phyloP scores from a whole-genome alignment of 2,329 filamentous ascomycete genomes.

The Talaromyces sp. region DNA sequence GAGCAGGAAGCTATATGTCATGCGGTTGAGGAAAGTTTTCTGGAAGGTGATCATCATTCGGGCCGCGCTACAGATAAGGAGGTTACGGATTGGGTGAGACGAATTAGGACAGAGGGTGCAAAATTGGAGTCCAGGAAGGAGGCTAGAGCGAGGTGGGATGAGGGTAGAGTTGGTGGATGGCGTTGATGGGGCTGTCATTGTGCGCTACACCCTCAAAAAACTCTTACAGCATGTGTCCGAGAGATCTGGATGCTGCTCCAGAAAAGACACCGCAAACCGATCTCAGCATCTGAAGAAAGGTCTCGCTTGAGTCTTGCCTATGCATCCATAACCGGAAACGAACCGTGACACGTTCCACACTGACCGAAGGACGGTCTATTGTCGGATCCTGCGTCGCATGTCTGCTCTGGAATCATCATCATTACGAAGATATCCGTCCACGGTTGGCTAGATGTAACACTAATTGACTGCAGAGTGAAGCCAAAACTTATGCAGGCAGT shows the following conservation, averaged over 20 bases:
- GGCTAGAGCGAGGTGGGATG: conserved; percentile 90
- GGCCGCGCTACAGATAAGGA: conserved; percentile 72
- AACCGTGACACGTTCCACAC: too few relatives aligned
- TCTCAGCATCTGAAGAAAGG: not conserved
- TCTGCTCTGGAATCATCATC: not conserved
- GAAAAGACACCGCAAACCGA: not conserved
- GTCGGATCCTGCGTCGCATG: not conserved
- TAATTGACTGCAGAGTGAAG: not conserved
- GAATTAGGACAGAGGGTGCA: conserved; percentile 77
- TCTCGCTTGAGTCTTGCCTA: not conserved
- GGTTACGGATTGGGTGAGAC: conserved; percentile 76
- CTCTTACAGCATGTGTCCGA: too few relatives aligned
- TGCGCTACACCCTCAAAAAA: too few relatives aligned
- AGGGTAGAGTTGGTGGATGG: conserved; percentile 93
- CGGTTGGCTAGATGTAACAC: not conserved
- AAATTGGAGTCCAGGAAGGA: conserved; percentile 78
- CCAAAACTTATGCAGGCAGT: not conserved
- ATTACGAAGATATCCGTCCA: not conserved
- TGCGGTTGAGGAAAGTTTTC: conserved; percentile 88
- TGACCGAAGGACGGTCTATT: not conserved
- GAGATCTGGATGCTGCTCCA: not conserved
- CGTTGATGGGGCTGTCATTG: conserved; percentile 52
- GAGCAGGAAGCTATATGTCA: conserved; percentile 81
- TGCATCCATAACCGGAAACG: not conserved
- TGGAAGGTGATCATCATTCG: conserved; percentile 60